A percentile compares a stretch with the other conserved stretches of the same genome.
phyloP scores from a whole-genome alignment of 306 rosid species.

The Vigna nakashimae region DNA sequence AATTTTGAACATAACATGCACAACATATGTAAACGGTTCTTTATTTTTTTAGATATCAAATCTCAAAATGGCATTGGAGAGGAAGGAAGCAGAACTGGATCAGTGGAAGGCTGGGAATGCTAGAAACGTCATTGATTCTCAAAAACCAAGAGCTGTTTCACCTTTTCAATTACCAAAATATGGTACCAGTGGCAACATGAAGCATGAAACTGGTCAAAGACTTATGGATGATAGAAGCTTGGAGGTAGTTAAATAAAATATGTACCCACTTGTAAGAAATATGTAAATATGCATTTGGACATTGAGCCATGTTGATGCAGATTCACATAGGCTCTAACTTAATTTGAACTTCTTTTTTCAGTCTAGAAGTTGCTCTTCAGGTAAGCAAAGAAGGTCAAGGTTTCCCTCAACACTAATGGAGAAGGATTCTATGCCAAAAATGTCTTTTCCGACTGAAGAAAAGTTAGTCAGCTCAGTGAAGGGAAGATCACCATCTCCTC shows the following conservation, averaged over 20 bases:
- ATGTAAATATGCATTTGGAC: conserved; percentile 13
- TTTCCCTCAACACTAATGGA: conserved; percentile 74
- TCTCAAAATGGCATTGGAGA: conserved; percentile 79
- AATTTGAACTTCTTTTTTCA: conserved; percentile 47
- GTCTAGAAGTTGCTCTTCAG: conserved; percentile 96
- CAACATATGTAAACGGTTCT: not conserved
- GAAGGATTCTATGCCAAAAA: conserved; percentile 68
- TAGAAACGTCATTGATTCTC: conserved; percentile 61
- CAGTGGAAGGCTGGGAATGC: conserved; percentile 63
- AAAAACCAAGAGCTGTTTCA: conserved; percentile 78
- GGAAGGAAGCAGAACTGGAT: conserved; percentile 82
- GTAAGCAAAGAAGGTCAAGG: conserved; percentile 90
- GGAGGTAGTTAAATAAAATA: conserved; percentile 57
- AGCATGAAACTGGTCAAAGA: conserved; percentile 63
- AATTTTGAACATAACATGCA: conserved; percentile 19
- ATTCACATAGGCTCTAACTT: conserved; percentile 23
- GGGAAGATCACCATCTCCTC: conserved; percentile 91
- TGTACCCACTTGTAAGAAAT: not conserved
- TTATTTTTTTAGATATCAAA: conserved; percentile 62
- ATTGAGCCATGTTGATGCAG: conserved; percentile 1
- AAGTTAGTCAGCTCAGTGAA: conserved; percentile 60
- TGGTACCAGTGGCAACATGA: conserved; percentile 54
- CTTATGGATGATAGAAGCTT: conserved; percentile 61
- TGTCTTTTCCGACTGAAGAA: conserved; percentile 71
- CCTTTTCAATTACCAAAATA: conserved; percentile 77